Conservation (phyloP, 208 protist species). For the Crithidia bombi region DNA sequence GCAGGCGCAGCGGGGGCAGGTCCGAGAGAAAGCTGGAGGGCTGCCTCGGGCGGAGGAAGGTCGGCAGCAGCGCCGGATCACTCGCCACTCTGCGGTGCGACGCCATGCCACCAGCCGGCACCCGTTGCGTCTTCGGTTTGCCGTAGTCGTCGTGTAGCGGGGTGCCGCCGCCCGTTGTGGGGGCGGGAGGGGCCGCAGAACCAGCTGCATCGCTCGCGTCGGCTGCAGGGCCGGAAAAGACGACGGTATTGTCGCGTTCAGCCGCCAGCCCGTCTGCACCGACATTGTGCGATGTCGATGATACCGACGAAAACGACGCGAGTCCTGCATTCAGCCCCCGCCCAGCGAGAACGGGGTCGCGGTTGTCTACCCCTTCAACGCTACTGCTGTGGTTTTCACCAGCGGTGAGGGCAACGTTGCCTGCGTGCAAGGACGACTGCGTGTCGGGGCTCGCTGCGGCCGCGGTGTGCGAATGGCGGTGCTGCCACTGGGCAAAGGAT, state of each 20-base stretch:
- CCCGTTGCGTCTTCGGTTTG: background rate
- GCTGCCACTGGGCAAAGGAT: constrained; percentile 33
- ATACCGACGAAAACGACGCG: background rate
- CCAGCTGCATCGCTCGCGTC: background rate
- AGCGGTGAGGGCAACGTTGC: background rate
- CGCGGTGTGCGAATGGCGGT: background rate
- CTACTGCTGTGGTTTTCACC: background rate
- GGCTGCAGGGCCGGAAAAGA: background rate
- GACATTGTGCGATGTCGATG: background rate
- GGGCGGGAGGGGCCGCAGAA: background rate
- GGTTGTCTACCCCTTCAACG: background rate
- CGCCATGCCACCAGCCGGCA: too few relatives aligned
- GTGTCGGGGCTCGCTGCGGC: background rate
- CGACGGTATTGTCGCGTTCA: background rate
- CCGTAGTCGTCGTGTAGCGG: background rate
- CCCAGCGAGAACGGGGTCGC: background rate
- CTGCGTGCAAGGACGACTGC: background rate
- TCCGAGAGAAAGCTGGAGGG: background rate
- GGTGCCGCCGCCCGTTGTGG: background rate
- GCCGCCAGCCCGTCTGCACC: background rate
- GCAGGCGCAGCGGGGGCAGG: constrained; percentile 25
- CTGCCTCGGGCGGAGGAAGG: background rate
- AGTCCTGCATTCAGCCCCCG: background rate
- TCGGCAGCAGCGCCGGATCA: background rate
- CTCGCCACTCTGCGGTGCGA: background rate